Conservation (phyloP, 345 rosid species). For the Murraya paniculata region DNA sequence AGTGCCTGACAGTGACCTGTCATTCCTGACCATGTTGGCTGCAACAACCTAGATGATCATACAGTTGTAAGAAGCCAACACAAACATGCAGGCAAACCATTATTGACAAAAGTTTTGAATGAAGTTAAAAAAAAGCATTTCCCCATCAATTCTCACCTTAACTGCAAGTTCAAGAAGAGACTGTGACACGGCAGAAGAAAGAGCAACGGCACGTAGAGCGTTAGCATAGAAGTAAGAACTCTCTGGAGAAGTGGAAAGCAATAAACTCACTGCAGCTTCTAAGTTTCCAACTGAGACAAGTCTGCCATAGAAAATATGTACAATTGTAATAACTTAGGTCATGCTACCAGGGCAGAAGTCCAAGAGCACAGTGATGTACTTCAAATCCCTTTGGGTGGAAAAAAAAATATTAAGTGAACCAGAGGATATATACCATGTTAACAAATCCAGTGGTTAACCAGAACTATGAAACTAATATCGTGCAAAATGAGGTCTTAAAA, state of each 20-base stretch:
- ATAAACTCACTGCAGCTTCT: slow-evolving; percentile 92
- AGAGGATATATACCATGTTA: neutral
- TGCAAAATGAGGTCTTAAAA: neutral
- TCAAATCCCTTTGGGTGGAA: neutral
- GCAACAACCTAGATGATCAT: slow-evolving; percentile 73
- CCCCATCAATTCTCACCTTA: slow-evolving; percentile 47
- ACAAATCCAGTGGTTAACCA: neutral
- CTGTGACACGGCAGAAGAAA: slow-evolving; percentile 91
- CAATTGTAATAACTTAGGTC: slow-evolving; percentile 8
- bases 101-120: neutral
- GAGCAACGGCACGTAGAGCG: slow-evolving; percentile 96
- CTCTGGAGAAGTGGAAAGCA: slow-evolving; percentile 91
- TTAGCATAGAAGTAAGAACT: slow-evolving; percentile 86
- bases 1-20: slow-evolving; percentile 80
- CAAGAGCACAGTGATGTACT: neutral
- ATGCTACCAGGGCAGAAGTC: neutral
- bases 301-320: slow-evolving; percentile 41
- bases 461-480: neutral
- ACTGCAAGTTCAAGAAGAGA: slow-evolving; percentile 97
- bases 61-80: slow-evolving; percentile 7
- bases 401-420: neutral
- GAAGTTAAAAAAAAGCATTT: slow-evolving; percentile 1
- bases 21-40: slow-evolving; percentile 95
- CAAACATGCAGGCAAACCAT: neutral
- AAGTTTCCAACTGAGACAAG: slow-evolving; percentile 89